These are phyloP conservation scores for Tetrapisispora taiwanensis DNA, from an alignment of 805 yeast species.

Conservation along the genomic window DNA sequence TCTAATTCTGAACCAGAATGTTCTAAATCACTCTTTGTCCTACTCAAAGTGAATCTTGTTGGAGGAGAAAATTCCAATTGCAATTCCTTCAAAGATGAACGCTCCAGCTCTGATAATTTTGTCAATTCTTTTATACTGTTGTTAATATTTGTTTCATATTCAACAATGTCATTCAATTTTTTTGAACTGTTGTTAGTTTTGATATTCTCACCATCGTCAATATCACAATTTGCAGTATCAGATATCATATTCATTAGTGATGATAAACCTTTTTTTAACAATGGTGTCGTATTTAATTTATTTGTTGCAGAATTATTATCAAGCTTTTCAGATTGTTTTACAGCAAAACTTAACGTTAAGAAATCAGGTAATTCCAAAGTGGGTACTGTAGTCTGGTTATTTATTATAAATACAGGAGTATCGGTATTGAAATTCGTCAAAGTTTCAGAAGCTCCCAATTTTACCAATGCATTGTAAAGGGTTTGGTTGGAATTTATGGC, in stretches of 20 bases:
- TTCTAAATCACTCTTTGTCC: too few relatives aligned
- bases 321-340: background rate
- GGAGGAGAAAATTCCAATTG: background rate
- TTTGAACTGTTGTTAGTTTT: too few relatives aligned
- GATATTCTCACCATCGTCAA: too few relatives aligned
- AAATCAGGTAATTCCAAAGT: background rate
- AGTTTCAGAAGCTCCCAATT: slow-evolving; percentile 26
- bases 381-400: slow-evolving; percentile 12
- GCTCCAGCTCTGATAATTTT: background rate
- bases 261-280: background rate
- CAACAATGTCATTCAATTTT: background rate
- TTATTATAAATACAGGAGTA: slow-evolving; percentile 22
- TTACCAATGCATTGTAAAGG: slow-evolving; percentile 24
- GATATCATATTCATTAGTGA: background rate
- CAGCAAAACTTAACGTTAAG: background rate
- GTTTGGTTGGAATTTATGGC: slow-evolving; percentile 28
- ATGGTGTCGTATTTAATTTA: background rate
- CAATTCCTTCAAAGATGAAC: background rate
- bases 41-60: background rate
- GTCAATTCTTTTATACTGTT: background rate
- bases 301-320: background rate
- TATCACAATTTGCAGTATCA: background rate
- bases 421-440: slow-evolving; percentile 24
- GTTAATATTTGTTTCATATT: background rate
- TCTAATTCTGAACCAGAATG: too few relatives aligned